Base-by-base conservation (phyloP, 2,329 filamentous ascomycete species). In the Cladorrhinum sp. region DNA sequence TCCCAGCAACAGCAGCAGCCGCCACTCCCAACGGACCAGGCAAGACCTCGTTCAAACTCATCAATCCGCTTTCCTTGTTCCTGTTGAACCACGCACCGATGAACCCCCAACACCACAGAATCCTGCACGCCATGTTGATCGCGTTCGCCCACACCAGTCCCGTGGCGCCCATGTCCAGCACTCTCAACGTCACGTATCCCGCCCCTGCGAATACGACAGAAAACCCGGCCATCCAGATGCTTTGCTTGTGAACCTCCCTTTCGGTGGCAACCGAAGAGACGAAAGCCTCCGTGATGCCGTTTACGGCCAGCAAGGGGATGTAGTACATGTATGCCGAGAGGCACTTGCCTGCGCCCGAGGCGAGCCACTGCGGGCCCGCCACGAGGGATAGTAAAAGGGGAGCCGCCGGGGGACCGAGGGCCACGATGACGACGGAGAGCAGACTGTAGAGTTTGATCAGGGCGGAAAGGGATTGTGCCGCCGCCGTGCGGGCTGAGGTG, bases 271-370 rank as follows among this genome's bases (percentile, higher is more conserved):
- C 91, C 1, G 91, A 92, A 0, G 93, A 88, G 16, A 98, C 93
- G 69, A 99, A 98, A 0, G 92, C 91, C 76, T 99, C 95, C 1
- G 89, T 86, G 21, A 98, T 85, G 56, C 95, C 95, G 71, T 99
- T 99, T 68, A 96, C 78, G 2, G 94, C 95, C 3, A 98, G 82
- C 24, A 98, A 86, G 0, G 95, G 95, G 62, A 99, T 91, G 76
- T 96, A 98, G 74, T 92, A 92, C 77, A 91, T 93, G 75, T 97
- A 99, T 0, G 82, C 83, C 0, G 88, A 86, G 6, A 99, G 81
- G 2, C 95, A 88, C 8, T 82, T 74, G 5, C 88, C 87, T 0
- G 93, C 91, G 49, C 89, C 89, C 0, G 88, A 87, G 2, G 80
- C 80, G 0, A 86, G 81, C 95, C 95, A 99, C 60, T 82, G 84